A percentile compares a stretch with the other conserved stretches of the same genome.
phyloP scores from a whole-genome alignment of 106 monocot species.

The Dendrobium huoshanense region DNA sequence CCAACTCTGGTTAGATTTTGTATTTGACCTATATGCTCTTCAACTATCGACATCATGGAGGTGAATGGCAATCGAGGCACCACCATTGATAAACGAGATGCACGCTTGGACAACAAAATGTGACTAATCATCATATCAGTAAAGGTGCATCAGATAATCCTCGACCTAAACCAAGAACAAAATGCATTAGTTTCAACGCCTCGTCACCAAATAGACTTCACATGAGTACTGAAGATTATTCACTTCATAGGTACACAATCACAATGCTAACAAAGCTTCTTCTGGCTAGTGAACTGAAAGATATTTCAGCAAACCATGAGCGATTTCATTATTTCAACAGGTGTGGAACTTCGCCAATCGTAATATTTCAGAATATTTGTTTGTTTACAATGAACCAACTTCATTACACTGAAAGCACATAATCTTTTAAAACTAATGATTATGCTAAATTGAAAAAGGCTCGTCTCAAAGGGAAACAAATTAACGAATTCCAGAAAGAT shows the following conservation, averaged over 20 bases:
- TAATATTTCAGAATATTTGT: background rate
- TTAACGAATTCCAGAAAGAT: too few species aligned
- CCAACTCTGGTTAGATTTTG: slow-evolving; percentile 33
- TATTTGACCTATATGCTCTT: background rate
- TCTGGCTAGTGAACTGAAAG: background rate
- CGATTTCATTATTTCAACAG: background rate
- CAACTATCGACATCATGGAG: background rate
- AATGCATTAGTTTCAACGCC: background rate
- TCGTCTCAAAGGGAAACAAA: too few species aligned
- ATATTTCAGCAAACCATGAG: background rate
- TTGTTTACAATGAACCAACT: too few species aligned
- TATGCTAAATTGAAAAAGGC: too few species aligned
- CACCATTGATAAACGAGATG: background rate
- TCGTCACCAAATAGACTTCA: background rate
- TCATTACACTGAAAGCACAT: too few species aligned
- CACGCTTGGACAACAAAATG: background rate
- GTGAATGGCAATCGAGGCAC: background rate
- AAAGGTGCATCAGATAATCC: background rate
- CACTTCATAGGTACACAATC: background rate
- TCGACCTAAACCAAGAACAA: background rate
- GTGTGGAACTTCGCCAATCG: background rate
- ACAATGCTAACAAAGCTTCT: background rate
- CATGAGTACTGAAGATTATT: background rate
- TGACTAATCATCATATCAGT: background rate
- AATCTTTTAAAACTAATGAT: too few species aligned